phyloP scores from a whole-genome alignment of 106 monocot genomes.

The Acorus gramineus region DNA sequence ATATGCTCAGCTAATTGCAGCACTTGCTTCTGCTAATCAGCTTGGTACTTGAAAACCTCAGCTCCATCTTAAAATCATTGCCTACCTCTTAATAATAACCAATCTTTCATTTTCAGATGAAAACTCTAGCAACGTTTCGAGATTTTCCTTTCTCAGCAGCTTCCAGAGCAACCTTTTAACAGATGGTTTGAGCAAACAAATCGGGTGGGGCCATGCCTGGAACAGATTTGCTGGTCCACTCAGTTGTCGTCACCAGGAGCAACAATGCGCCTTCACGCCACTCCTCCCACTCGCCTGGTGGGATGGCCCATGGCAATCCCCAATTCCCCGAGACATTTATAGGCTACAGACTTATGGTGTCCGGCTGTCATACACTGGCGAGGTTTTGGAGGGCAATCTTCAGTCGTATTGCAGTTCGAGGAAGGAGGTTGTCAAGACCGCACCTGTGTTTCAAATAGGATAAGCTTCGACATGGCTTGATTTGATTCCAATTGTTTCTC shows the following conservation, averaged over 20 bases:
- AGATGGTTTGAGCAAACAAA: conserved; percentile 47
- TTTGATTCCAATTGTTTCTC: not conserved
- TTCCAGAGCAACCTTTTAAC: conserved; percentile 66
- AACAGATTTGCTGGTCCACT: conserved; percentile 71
- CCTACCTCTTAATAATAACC: too few relatives aligned
- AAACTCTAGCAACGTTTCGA: conserved; percentile 12
- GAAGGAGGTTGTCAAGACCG: conserved; percentile 49
- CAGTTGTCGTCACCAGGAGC: conserved; percentile 58
- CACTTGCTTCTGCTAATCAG: conserved; percentile 62
- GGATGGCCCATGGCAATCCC: conserved; percentile 85
- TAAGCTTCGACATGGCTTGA: conserved; percentile 1
- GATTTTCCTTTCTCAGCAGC: conserved; percentile 75
- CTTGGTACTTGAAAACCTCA: conserved; percentile 27
- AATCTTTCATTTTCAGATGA: conserved; percentile 26
- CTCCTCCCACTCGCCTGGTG: conserved; percentile 86
- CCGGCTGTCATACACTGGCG: conserved; percentile 32
- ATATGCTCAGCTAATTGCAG: conserved; percentile 86
- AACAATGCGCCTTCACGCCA: conserved; percentile 78
- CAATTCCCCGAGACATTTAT: conserved; percentile 50
- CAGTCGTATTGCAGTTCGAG: conserved; percentile 38
- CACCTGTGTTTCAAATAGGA: conserved; percentile 16
- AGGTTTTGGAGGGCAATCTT: conserved; percentile 38
- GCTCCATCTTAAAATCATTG: too few relatives aligned
- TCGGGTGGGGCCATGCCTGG: conserved; percentile 92
- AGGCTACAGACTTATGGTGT: conserved; percentile 57